Evolutionary conservation across 2,329 filamentous ascomycete species (phyloP).

Genomic region (Amauroascus niger): DNA sequence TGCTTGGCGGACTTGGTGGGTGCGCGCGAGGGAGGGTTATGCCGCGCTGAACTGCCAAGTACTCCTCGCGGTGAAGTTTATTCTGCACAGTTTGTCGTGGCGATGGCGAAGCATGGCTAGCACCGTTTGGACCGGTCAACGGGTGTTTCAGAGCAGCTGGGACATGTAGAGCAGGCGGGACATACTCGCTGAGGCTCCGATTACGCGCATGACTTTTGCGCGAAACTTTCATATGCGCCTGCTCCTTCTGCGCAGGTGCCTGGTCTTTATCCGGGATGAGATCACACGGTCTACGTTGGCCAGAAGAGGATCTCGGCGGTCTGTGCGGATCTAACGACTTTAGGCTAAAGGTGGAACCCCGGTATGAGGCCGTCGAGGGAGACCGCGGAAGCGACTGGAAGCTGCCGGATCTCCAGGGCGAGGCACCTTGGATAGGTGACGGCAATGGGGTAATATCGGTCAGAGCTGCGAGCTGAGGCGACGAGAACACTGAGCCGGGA

Average conservation of each 20-base stretch:
- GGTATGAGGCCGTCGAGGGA: conserved; percentile 34
- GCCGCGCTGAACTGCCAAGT: conserved; percentile 69
- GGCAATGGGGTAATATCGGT: conserved; percentile 70
- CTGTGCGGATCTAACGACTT: conserved; percentile 31
- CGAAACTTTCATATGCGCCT: conserved; percentile 4
- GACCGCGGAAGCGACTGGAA: conserved; percentile 42
- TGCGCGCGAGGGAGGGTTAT: conserved; percentile 51
- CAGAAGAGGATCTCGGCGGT: conserved; percentile 25
- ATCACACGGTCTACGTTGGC: conserved; percentile 18
- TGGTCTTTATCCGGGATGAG: conserved; percentile 35
- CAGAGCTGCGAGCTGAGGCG: conserved; percentile 65
- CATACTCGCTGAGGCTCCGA: conserved; percentile 81
- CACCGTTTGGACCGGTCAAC: conserved; percentile 43
- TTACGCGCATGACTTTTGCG: conserved; percentile 53
- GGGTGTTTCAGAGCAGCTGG: conserved; percentile 61
- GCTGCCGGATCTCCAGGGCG: conserved; percentile 44
- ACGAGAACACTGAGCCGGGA: conserved; percentile 59
- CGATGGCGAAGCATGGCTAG: conserved; percentile 26
- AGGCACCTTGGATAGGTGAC: conserved; percentile 52
- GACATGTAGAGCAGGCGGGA: conserved; percentile 59
- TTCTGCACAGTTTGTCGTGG: conserved; percentile 32
- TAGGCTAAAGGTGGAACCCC: conserved; percentile 29
- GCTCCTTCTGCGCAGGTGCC: conserved; percentile 14
- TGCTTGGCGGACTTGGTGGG: conserved; percentile 72
- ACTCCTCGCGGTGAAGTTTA: conserved; percentile 62